Base-by-base conservation (phyloP, 257 asterid species). In the Scutellaria baicalensis region DNA sequence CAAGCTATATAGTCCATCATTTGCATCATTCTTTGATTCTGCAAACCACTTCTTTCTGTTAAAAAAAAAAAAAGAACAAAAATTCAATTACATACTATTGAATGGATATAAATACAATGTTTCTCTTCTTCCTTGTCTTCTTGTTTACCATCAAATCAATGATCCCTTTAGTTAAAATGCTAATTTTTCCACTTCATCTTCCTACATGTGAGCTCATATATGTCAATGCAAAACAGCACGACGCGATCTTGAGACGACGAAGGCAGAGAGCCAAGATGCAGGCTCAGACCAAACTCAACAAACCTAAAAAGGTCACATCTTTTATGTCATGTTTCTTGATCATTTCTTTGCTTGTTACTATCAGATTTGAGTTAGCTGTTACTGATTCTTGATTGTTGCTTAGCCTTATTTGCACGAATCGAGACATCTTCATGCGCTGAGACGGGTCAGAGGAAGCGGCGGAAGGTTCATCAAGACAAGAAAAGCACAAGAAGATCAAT, bases 361-460 rank as follows among this genome's bases (percentile, higher is more conserved):
- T 27, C 33, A 27, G 2, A 27, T 27, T 2, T 27, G n/a, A 21
- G 40, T 9, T 2, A 27, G 33, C 16, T 43, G 55, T 21, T 27
- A 14, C 6, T 64, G 16, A 27, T 11, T 16, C 35, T 8, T 66
- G 60, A 35, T 40, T 23, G 11, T 27, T 27, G 33, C 0, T 3
- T 66, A 71, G 76, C 69, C 69, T 5, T 71, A 71, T 61, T 11
- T 71, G 40, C 76, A 71, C 9, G 69, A 59, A 60, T 71, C 75
- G 3, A 61, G 75, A 9, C 75, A 71, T 71, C 69, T 71, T n/a
- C 76, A 71, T 60, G 76, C 76, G 5, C 6, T 60, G 55, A 71
- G 69, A 71, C 49, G 76, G 23, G 69, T 42, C 2, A 36, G 76
- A 71, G 76, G 69, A 20, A 38, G 0, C 9, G 63, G 76, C 9